Evolutionary conservation across 2,329 filamentous ascomycete species (phyloP).

Genomic region (Aschersonia sp.): DNA sequence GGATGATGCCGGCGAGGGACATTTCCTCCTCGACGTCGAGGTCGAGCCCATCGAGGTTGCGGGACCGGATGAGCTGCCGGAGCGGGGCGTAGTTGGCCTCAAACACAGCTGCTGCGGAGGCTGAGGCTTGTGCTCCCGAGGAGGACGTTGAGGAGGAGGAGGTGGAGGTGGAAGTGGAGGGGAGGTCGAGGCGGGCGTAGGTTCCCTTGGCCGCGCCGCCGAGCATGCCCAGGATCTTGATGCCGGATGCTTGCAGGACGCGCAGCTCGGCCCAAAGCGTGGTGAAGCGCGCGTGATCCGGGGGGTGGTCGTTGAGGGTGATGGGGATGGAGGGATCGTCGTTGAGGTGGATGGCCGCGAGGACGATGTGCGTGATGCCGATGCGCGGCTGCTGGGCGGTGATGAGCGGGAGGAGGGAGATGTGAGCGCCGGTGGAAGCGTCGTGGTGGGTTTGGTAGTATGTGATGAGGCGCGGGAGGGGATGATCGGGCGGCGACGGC

Average conservation of each 20-base stretch:
- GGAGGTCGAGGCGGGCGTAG: constrained; percentile 43
- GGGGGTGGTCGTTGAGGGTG: constrained; percentile 68
- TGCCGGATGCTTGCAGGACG: constrained; percentile 54
- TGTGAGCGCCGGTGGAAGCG: constrained; percentile 20
- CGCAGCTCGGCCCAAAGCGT: constrained; percentile 68
- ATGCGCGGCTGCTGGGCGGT: constrained; percentile 24
- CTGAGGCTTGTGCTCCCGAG: too few species aligned
- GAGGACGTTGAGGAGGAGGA: too few species aligned
- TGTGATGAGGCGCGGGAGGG: constrained; percentile 32
- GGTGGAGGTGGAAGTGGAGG: constrained; percentile 8
- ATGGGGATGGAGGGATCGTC: constrained; percentile 41
- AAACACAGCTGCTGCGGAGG: constrained; percentile 32
- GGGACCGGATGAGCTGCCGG: constrained; percentile 44
- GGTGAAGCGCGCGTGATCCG: constrained; percentile 49
- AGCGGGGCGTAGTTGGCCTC: constrained; percentile 62
- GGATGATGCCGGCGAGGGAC: constrained; percentile 49
- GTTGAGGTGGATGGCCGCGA: constrained; percentile 79
- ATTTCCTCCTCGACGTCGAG: constrained; percentile 70
- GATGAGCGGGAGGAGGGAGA: constrained; percentile 39
- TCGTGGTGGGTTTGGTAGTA: constrained; percentile 43
- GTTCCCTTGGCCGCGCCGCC: constrained; percentile 72
- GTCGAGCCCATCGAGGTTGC: constrained; percentile 55
- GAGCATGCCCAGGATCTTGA: constrained; percentile 76
- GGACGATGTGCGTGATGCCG: constrained; percentile 61
- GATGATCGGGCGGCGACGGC: constrained; percentile 9